Evolutionary conservation across 495 filamentous ascomycete genomes (phyloP), one percentile per base, ranked within the genome.

Genomic region (Bombardia bombarda): DNA sequence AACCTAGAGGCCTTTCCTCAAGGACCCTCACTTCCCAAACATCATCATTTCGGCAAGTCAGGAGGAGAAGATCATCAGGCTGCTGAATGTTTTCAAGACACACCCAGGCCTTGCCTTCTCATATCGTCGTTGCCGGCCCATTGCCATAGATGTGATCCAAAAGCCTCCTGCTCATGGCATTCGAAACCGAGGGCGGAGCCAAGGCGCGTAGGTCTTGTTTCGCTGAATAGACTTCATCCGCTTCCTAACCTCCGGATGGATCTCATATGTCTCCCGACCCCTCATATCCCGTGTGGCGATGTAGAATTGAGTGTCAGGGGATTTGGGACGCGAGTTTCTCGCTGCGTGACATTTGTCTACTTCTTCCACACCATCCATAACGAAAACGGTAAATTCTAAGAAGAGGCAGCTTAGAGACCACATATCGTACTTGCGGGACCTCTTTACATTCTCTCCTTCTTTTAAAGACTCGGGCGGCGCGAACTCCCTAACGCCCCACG

Each of bases 21-120:
- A 56, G 0, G 64, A 67, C 39, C 39, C 64, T 0, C 38, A 55
- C 28, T 67, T 67, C 34, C 66, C 67, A 0, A 40, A 53, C 3
- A 39, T 48, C 3, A 18, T 24, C 20, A 6, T 32, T 16, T 32
- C 9, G n/a, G 3, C 45, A 14, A 40, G 1, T 36, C 38, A 24
- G 52, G 51, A 42, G 16, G 45, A 23, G n/a, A 40, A 22, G 12
- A 58, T 61, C 19, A 32, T 48, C 0, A 37, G 53, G 10, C 53
- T 53, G 34, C 48, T 64, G 34, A 26, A 33, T 8, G 36, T 65
- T 0, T 67, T 60, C 42, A 36, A 38, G 19, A 33, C 41, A 19
- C 65, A 67, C 43, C 56, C 60, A 4, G 41, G 43, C 6, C 49
- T 65, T 0, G 50, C 38, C 2, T 53, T 67, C 17, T 39, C 60